Percentiles rank a stretch among this genome's conserved stretches.
phyloP scores from a whole-genome alignment of 345 rosid species.

The Draba incana region DNA sequence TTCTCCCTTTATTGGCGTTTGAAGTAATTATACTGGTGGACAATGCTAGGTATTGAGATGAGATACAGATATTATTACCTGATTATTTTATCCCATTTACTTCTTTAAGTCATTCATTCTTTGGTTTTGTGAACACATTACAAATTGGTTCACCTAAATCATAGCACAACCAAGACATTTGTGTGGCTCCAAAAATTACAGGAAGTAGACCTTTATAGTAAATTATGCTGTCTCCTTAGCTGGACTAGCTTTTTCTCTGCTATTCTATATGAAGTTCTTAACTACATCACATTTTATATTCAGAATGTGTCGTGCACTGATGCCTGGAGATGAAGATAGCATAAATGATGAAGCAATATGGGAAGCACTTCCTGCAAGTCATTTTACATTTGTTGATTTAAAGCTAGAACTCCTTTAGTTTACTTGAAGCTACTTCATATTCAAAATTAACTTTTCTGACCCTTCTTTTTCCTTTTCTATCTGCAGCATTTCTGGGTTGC shows the following conservation, averaged over 20 bases:
- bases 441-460: no score
- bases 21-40: conserved; percentile 78
- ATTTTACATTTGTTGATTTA: conserved; percentile 10
- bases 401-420: conserved; percentile 5
- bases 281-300: conserved; percentile 7
- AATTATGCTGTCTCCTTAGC: conserved; percentile 4
- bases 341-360: conserved; percentile 90
- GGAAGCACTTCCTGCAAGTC: conserved; percentile 96
- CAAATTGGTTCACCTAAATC: not conserved
- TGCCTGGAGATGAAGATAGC: conserved; percentile 95
- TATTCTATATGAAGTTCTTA: conserved; percentile 1
- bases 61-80: not conserved
- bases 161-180: not conserved
- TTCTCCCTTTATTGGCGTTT: conserved; percentile 79
- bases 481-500: conserved; percentile 97
- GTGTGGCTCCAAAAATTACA: not conserved
- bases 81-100: not conserved
- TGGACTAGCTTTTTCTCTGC: not conserved
- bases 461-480: not conserved
- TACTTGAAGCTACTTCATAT: not conserved
- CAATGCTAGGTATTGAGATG: conserved; percentile 73
- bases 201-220: not conserved
- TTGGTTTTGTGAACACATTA: not conserved
- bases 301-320: conserved; percentile 95
- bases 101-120: not conserved